A percentile compares a stretch with the other conserved stretches of the same genome.
phyloP scores from a whole-genome alignment of 768 basidiomycete genomes.

The Boletus coccyginus region DNA sequence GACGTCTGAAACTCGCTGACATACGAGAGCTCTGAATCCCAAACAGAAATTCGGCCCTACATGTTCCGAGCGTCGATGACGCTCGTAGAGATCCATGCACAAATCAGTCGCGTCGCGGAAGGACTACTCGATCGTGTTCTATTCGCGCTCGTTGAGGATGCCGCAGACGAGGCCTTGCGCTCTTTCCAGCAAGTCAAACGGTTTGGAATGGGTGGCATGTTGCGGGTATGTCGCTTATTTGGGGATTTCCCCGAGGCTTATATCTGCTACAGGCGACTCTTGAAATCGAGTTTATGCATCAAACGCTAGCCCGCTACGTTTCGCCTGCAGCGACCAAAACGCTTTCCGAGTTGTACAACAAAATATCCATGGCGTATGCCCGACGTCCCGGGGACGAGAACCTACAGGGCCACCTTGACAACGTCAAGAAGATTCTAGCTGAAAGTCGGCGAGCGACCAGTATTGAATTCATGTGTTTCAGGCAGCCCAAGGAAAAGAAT shows the following conservation, averaged over 20 bases:
- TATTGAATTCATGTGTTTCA: slow-evolving; percentile 94
- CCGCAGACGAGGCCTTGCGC: slow-evolving; percentile 78
- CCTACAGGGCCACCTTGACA: slow-evolving; percentile 82
- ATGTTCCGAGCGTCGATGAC: slow-evolving; percentile 87
- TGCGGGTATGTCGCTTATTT: slow-evolving; percentile 55
- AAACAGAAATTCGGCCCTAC: slow-evolving; percentile 86
- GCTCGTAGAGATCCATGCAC: slow-evolving; percentile 89
- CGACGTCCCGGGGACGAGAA: slow-evolving; percentile 84
- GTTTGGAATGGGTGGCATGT: slow-evolving; percentile 99
- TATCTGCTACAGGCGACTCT: slow-evolving; percentile 78
- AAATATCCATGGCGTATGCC: slow-evolving; percentile 90
- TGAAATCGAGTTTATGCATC: slow-evolving; percentile 99
- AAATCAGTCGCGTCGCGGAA: slow-evolving; percentile 79
- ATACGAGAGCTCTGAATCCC: background rate
- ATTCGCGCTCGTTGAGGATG: slow-evolving; percentile 74
- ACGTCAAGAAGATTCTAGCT: slow-evolving; percentile 85
- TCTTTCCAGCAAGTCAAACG: slow-evolving; percentile 87
- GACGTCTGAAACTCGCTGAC: background rate
- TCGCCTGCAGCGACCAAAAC: slow-evolving; percentile 76
- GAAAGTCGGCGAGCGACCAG: slow-evolving; percentile 89
- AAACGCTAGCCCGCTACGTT: slow-evolving; percentile 88
- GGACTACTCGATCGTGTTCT: slow-evolving; percentile 80
- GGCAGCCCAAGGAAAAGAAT: slow-evolving; percentile 54
- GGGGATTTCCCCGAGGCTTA: background rate
- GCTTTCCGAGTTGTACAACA: slow-evolving; percentile 89